phyloP scores from a whole-genome alignment of 1,284 basidiomycete genomes.

The Microstroma glucosiphilum region DNA sequence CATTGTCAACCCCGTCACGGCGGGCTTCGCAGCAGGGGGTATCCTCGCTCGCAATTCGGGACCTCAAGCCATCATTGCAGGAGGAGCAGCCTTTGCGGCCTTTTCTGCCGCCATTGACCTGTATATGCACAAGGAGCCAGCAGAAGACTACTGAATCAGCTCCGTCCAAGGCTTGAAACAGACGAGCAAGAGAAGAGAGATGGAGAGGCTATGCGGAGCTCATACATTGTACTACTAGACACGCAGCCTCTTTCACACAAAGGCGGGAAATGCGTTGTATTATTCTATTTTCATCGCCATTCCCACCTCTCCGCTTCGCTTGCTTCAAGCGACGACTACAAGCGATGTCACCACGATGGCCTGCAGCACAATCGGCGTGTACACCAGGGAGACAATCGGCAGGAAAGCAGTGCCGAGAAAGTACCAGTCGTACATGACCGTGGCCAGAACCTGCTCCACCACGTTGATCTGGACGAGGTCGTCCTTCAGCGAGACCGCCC shows the following conservation, averaged over 20 bases:
- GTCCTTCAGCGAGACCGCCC: not conserved
- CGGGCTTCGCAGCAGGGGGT: conserved; percentile 40
- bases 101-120: conserved; percentile 48
- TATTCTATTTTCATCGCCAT: no score
- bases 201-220: no score
- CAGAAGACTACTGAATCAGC: not conserved
- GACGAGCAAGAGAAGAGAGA: not conserved
- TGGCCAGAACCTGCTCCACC: not conserved
- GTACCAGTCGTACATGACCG: not conserved
- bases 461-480: not conserved
- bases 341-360: not conserved
- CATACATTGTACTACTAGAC: no score
- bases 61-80: conserved; percentile 42
- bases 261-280: no score
- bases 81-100: conserved; percentile 46
- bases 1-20: conserved; percentile 39
- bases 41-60: conserved; percentile 45
- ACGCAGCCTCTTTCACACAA: no score
- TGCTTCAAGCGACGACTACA: no score
- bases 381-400: not conserved
- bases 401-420: not conserved
- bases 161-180: not conserved
- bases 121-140: conserved; percentile 24
- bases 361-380: not conserved
- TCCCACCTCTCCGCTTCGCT: no score